Evolutionary conservation across 192 early-diverging fungal species (phyloP), one percentile per base, ranked within the genome.

Genomic region (Coemansia guatemalensis): DNA sequence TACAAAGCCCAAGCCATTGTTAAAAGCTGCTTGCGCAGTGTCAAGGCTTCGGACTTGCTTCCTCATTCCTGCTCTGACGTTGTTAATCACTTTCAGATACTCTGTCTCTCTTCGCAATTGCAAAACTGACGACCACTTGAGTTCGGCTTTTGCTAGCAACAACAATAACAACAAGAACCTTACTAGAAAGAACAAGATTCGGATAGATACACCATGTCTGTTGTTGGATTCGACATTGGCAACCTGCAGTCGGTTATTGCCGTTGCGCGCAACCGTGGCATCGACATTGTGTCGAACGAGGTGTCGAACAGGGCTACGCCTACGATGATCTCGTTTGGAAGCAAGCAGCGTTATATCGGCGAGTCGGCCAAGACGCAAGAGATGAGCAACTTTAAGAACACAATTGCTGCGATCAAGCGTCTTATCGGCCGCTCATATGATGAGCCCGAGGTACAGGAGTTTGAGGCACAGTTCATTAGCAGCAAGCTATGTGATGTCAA

Each of bases 321-420:
- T 85, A 90, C 93, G 18, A 85, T 97, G 71, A 91, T 96, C 7
- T 97, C 95, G 11, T 96, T 98, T 76, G 93, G 94, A 56, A 83
- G 80, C 71, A 98, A 98, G 85, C 93, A 95, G 81, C 88, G 96
- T 75, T 96, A 86, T 74, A 84, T 98, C 50, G 96, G 96, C 63
- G 96, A 98, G 83, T 77, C 89, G 50, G 96, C 95, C 26, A 97
- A 97, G 82, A 96, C 89, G 32, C 88, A 90, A 77, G 95, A 98
- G 81, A 88, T 97, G 72, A 92, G 89, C 74, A 98, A 98, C 85
- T 96, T 96, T 81, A 96, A 96, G 81, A 95, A 95, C 84, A 98
- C 96, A 69, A 86, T 96, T 53, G 80, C 81, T 23, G 84, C 88
- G 25, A 82, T 98, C 74, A 98, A 98, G 87, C 94, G 96, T 64